phyloP scores from a whole-genome alignment of 495 filamentous ascomycete species.

The Aspergillus cristatus region DNA sequence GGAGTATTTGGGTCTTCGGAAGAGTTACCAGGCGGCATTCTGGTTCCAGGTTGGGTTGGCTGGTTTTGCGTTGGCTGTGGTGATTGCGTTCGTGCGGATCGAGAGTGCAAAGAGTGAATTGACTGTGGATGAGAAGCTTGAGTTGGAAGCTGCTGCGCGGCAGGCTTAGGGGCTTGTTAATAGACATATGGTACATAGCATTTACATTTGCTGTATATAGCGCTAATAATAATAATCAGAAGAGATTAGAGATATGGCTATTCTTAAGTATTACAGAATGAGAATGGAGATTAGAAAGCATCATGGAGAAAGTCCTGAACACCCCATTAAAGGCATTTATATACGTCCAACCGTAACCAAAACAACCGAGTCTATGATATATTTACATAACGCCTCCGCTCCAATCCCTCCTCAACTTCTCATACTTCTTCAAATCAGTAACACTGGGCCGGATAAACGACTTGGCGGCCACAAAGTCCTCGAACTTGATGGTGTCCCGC shows the following conservation, averaged over 20 bases:
- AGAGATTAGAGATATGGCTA: too few relatives aligned
- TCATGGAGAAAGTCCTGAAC: too few relatives aligned
- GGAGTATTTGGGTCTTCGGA: constrained; percentile 28
- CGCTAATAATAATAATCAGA: too few relatives aligned
- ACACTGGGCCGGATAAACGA: constrained; percentile 71
- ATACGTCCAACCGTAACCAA: constrained; percentile 2
- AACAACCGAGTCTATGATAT: constrained; percentile 1
- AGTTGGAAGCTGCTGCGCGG: too few relatives aligned
- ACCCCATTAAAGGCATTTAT: too few relatives aligned
- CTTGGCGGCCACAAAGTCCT: constrained; percentile 73
- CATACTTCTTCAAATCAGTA: constrained; percentile 62
- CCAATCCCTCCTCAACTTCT: constrained; percentile 46
- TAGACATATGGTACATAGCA: too few relatives aligned
- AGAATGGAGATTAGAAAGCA: too few relatives aligned
- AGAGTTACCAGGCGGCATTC: constrained; percentile 56
- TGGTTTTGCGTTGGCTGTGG: constrained; percentile 42
- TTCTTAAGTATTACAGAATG: too few relatives aligned
- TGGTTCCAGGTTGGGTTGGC: constrained; percentile 58
- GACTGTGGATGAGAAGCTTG: constrained; percentile 54
- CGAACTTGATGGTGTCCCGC: constrained; percentile 46
- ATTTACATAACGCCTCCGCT: constrained; percentile 25
- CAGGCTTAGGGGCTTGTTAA: too few relatives aligned
- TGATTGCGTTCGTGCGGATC: constrained; percentile 55
- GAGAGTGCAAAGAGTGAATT: constrained; percentile 58
- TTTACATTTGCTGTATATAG: too few relatives aligned